Conservation (phyloP, 345 rosid species). For the Hirschfeldia incana region DNA sequence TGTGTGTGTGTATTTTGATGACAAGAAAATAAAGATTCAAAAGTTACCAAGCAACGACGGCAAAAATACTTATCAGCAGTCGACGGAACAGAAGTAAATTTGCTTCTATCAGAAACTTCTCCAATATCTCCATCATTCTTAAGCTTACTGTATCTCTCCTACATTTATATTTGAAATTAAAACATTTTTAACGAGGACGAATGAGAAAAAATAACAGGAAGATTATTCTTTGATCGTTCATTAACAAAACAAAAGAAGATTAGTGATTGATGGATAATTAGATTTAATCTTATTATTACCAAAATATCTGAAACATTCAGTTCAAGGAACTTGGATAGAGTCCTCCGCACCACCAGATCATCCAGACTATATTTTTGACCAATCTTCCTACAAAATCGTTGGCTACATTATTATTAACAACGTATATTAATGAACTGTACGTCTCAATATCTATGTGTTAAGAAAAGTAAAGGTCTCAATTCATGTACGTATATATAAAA, state of each 20-base stretch:
- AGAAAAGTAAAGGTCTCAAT: neutral
- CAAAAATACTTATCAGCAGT: conserved; percentile 70
- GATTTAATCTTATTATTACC: conserved; percentile 42
- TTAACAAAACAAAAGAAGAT: neutral
- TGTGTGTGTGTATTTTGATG: neutral
- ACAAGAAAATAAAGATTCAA: conserved; percentile 1
- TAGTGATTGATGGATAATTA: neutral
- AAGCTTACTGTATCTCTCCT: conserved; percentile 66
- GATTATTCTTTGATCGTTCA: neutral
- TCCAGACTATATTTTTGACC: conserved; percentile 59
- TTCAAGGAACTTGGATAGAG: conserved; percentile 60
- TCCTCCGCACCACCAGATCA: conserved; percentile 47
- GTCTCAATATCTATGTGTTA: neutral
- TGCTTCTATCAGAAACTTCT: conserved; percentile 43
- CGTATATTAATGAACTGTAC: neutral
- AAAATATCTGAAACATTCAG: conserved; percentile 51
- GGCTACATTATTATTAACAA: neutral
- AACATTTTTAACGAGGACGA: neutral
- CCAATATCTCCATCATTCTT: conserved; percentile 45
- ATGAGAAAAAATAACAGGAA: neutral
- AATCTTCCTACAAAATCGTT: conserved; percentile 51
- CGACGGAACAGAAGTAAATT: conserved; percentile 56
- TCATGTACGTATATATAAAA: neutral
- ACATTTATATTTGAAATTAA: conserved; percentile 31
- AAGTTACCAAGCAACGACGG: conserved; percentile 87